phyloP scores from a whole-genome alignment of 108 stramenopile genomes.

The Cyclotella cryptica region DNA sequence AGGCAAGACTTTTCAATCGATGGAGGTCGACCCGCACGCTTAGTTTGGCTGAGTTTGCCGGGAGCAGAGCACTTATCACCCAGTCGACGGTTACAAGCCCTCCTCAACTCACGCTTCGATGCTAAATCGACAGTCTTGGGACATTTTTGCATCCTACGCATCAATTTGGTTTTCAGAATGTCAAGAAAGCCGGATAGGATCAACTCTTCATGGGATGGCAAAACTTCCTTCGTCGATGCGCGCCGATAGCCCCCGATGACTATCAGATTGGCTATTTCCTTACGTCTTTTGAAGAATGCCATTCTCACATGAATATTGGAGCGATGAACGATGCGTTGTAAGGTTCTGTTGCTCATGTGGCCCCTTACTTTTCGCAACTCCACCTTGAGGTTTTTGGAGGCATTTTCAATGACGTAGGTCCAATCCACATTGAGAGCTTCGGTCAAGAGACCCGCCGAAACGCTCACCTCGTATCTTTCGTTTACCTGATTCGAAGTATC shows the following conservation, averaged over 20 bases:
- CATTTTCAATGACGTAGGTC: slow-evolving; percentile 28
- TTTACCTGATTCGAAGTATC: neutral
- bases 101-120: slow-evolving; percentile 21
- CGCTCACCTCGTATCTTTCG: neutral
- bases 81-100: slow-evolving; percentile 30
- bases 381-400: slow-evolving; percentile 23
- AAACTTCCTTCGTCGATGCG: slow-evolving; percentile 7
- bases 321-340: slow-evolving; percentile 28
- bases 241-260: slow-evolving; percentile 41
- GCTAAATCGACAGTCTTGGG: slow-evolving; percentile 1
- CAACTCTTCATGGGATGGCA: slow-evolving; percentile 38
- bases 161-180: slow-evolving; percentile 22
- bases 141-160: slow-evolving; percentile 25
- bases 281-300: slow-evolving; percentile 41
- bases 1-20: neutral
- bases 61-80: slow-evolving; percentile 2
- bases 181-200: slow-evolving; percentile 27
- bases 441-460: slow-evolving; percentile 37
- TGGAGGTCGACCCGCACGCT: neutral
- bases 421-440: slow-evolving; percentile 36
- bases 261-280: slow-evolving; percentile 26
- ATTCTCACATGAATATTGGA: slow-evolving; percentile 20
- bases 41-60: slow-evolving; percentile 2
- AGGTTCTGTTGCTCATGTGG: slow-evolving; percentile 1
- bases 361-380: slow-evolving; percentile 10